These are phyloP conservation scores for Microdochium bolleyi DNA, from an alignment of 2,329 filamentous ascomycete genomes.

Conservation along the genomic window DNA sequence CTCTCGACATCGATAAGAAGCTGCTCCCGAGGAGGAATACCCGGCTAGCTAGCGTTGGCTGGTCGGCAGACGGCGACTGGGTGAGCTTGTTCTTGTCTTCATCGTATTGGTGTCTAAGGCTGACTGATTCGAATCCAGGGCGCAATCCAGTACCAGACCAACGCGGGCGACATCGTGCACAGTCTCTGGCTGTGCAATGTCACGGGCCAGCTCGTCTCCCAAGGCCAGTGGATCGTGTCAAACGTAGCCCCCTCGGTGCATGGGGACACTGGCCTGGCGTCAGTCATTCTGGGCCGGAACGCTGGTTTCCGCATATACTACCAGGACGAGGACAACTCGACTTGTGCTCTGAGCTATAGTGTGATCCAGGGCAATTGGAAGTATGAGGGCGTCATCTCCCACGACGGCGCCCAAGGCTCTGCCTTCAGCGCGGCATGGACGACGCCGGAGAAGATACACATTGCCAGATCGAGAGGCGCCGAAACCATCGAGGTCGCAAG, in stretches of 20 bases:
- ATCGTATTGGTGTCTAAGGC: background rate
- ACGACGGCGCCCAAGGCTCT: slow-evolving; percentile 11
- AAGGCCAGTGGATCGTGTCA: slow-evolving; percentile 12
- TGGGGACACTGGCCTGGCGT: slow-evolving; percentile 16
- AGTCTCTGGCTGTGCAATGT: slow-evolving; percentile 16
- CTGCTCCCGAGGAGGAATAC: slow-evolving; percentile 5
- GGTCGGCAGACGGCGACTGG: background rate
- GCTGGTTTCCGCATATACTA: slow-evolving; percentile 22
- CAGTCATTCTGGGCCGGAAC: slow-evolving; percentile 13
- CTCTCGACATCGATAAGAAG: slow-evolving; percentile 1
- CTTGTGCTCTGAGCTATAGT: slow-evolving; percentile 12
- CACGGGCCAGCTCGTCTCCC: slow-evolving; percentile 14
- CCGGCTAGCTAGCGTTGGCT: slow-evolving; percentile 5
- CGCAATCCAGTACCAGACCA: slow-evolving; percentile 16
- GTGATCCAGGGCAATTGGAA: slow-evolving; percentile 9
- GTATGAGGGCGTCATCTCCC: slow-evolving; percentile 16
- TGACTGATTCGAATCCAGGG: slow-evolving; percentile 8
- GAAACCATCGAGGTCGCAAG: slow-evolving; percentile 14
- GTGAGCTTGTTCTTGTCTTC: background rate
- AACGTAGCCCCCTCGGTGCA: slow-evolving; percentile 8
- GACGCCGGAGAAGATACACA: slow-evolving; percentile 16
- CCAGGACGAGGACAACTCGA: slow-evolving; percentile 15
- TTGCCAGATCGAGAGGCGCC: slow-evolving; percentile 15
- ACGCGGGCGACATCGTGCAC: slow-evolving; percentile 12
- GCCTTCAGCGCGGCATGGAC: slow-evolving; percentile 14